Percentiles rank a stretch among this genome's conserved stretches.
phyloP scores from a whole-genome alignment of 1,139 yeast species.

The Yarrowia galli region DNA sequence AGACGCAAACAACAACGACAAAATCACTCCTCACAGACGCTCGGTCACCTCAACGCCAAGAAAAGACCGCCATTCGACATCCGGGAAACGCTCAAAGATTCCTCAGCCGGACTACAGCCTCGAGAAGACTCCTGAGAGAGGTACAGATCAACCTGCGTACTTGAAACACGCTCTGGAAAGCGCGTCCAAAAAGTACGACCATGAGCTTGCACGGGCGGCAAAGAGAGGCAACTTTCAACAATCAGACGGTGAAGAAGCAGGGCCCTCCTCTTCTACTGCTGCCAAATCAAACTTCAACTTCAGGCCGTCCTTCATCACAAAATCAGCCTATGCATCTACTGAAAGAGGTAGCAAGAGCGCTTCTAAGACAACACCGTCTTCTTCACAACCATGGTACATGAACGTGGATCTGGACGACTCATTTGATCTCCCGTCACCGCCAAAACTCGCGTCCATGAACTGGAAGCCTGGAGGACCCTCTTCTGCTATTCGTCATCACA shows the following conservation, averaged over 20 bases:
- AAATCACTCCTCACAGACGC: constrained; percentile 1
- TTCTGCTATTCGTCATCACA: background rate
- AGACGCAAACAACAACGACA: background rate
- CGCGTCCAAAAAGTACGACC: constrained; percentile 32
- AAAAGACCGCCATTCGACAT: constrained; percentile 14
- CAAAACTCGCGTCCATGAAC: constrained; percentile 28
- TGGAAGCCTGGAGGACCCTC: constrained; percentile 17
- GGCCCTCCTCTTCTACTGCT: background rate
- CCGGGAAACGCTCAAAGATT: constrained; percentile 29
- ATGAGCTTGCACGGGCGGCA: constrained; percentile 18
- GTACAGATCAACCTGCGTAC: background rate
- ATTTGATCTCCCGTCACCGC: constrained; percentile 28
- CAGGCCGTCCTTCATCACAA: constrained; percentile 19
- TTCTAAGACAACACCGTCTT: background rate
- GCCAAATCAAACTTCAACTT: background rate
- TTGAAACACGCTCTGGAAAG: constrained; percentile 36
- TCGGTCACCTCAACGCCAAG: constrained; percentile 9
- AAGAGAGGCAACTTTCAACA: constrained; percentile 7
- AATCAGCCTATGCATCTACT: constrained; percentile 12
- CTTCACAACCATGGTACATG: constrained; percentile 31
- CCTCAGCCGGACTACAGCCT: constrained; percentile 26
- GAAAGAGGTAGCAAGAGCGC: constrained; percentile 1
- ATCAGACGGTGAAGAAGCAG: background rate
- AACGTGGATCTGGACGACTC: constrained; percentile 34
- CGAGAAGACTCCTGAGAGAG: constrained; percentile 12